phyloP scores from a whole-genome alignment of 179 eudicot species.

The Vitellaria paradoxa region DNA sequence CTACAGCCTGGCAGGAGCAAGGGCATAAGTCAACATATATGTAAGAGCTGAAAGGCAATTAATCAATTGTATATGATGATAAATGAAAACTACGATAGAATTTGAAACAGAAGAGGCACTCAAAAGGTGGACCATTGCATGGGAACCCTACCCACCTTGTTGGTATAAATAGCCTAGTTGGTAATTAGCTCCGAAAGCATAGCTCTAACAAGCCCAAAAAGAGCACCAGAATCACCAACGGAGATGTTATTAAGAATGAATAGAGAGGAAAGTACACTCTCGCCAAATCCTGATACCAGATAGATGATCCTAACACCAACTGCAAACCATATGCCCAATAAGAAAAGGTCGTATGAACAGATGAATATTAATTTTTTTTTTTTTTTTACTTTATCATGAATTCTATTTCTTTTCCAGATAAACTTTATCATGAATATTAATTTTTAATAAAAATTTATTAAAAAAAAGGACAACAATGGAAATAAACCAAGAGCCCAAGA shows the following conservation, averaged over 20 bases:
- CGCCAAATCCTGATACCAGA: conserved; percentile 82
- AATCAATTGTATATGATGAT: no score
- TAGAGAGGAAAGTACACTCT: conserved; percentile 64
- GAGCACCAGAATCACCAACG: conserved; percentile 94
- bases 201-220: conserved; percentile 94
- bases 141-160: conserved; percentile 50
- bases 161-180: conserved; percentile 80
- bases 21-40: neutral
- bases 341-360: neutral
- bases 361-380: no score
- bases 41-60: neutral
- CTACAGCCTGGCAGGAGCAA: conserved; percentile 55
- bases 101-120: neutral
- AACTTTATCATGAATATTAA: no score
- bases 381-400: no score
- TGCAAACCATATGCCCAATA: conserved; percentile 27
- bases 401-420: no score
- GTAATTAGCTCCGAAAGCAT: conserved; percentile 88
- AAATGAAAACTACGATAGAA: neutral
- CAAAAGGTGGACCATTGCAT: neutral
- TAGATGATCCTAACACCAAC: conserved; percentile 71
- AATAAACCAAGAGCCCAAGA: neutral
- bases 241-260: conserved; percentile 55
- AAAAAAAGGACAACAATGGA: neutral
- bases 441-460: neutral